These are phyloP conservation scores for Sophora flavescens DNA, from an alignment of 306 rosid genomes.

Conservation along the genomic window DNA sequence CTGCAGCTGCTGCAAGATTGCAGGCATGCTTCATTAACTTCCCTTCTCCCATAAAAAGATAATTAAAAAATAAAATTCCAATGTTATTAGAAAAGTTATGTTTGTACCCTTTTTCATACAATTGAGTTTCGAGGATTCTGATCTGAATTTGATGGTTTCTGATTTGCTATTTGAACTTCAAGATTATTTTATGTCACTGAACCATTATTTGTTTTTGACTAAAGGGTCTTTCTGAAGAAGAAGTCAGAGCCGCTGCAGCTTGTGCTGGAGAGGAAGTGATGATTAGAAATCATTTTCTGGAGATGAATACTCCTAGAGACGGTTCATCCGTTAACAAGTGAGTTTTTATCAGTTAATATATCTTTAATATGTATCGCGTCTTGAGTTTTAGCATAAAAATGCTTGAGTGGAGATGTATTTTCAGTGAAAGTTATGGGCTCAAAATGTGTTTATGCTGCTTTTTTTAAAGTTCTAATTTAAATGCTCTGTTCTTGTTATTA, in stretches of 20 bases:
- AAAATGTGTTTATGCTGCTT: constrained; percentile 18
- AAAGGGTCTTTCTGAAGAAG: constrained; percentile 99
- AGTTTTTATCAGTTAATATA: constrained; percentile 46
- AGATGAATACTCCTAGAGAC: constrained; percentile 98
- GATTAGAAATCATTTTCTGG: constrained; percentile 90
- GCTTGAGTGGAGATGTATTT: constrained; percentile 9
- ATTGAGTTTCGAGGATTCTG: constrained; percentile 38
- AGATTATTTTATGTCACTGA: constrained; percentile 31
- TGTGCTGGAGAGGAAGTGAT: constrained; percentile 99
- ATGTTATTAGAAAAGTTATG: constrained; percentile 18
- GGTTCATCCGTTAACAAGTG: constrained; percentile 93
- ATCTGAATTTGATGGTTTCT: constrained; percentile 35
- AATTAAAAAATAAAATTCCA: background rate
- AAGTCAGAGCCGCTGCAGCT: constrained; percentile 95
- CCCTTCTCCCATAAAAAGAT: background rate
- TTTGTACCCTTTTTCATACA: background rate
- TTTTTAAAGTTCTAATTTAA: background rate
- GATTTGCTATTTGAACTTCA: constrained; percentile 29
- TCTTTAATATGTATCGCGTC: constrained; percentile 29
- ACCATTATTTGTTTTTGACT: constrained; percentile 43
- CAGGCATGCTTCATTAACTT: constrained; percentile 67
- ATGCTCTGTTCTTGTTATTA: constrained; percentile 29
- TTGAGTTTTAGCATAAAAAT: constrained; percentile 3
- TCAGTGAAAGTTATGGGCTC: background rate
- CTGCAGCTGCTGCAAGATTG: constrained; percentile 91